These are phyloP conservation scores for Diaporthe vaccinii DNA, from an alignment of 2,329 filamentous ascomycete species.

Conservation along the genomic window DNA sequence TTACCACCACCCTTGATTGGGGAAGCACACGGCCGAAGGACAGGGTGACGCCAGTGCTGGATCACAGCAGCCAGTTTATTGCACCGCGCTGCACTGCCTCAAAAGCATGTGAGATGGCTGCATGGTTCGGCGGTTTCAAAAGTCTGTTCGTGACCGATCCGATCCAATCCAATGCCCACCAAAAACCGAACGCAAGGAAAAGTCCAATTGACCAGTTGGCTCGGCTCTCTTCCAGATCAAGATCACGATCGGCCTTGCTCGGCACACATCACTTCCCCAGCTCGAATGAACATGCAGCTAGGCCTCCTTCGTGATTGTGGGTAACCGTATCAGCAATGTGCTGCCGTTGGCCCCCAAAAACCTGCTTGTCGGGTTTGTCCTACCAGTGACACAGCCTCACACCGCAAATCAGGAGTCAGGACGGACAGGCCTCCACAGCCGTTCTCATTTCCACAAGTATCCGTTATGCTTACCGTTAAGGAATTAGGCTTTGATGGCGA, in stretches of 20 bases:
- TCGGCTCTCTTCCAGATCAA: neutral
- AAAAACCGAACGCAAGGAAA: neutral
- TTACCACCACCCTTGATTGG: neutral
- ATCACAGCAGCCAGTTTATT: neutral
- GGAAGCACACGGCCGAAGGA: slow-evolving; percentile 7
- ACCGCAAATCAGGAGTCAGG: slow-evolving; percentile 6
- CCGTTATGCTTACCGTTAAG: slow-evolving; percentile 35
- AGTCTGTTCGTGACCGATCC: slow-evolving; percentile 29
- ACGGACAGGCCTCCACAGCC: neutral
- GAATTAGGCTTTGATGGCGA: slow-evolving; percentile 23
- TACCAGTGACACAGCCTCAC: slow-evolving; percentile 2
- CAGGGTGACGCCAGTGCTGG: slow-evolving; percentile 11
- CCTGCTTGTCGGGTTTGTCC: slow-evolving; percentile 27
- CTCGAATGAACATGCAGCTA: neutral
- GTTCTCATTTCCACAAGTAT: slow-evolving; percentile 16
- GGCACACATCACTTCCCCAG: neutral
- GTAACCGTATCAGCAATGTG: slow-evolving; percentile 24
- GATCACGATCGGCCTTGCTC: slow-evolving; percentile 21
- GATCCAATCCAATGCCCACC: slow-evolving; percentile 6
- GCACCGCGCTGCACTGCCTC: slow-evolving; percentile 34
- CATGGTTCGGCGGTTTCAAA: slow-evolving; percentile 33
- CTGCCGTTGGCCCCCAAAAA: slow-evolving; percentile 7
- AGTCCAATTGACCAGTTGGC: slow-evolving; percentile 6
- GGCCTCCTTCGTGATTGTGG: slow-evolving; percentile 24
- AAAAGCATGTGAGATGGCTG: slow-evolving; percentile 24